Evolutionary conservation across 208 protist genomes (phyloP).

Genomic region (Leishmania tarentolae): DNA sequence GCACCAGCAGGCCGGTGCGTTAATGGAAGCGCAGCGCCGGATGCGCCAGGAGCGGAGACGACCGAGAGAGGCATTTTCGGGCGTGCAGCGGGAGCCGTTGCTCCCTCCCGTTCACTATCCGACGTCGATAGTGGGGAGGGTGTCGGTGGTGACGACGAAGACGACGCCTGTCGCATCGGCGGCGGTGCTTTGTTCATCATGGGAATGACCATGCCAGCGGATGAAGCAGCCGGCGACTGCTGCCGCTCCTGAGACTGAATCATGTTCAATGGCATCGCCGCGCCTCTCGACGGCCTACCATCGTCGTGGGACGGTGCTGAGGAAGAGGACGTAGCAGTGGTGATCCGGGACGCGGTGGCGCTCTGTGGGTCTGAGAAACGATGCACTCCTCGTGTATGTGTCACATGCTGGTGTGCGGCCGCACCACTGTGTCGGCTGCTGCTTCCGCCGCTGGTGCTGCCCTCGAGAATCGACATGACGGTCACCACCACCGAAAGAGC

Average conservation of each 20-base stretch:
- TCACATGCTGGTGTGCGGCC: neutral
- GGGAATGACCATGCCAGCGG: neutral
- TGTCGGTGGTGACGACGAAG: slow-evolving; percentile 21
- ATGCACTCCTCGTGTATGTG: neutral
- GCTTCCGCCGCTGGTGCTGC: slow-evolving; percentile 1
- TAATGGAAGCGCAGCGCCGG: neutral
- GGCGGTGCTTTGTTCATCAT: neutral
- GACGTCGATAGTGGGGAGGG: slow-evolving; percentile 21
- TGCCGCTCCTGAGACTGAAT: neutral
- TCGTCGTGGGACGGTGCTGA: neutral
- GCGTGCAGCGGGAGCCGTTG: neutral
- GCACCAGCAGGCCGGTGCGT: neutral
- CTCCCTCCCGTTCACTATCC: neutral
- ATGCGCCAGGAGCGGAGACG: neutral
- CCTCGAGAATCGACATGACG: neutral
- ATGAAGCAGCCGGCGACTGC: neutral
- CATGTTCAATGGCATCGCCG: neutral
- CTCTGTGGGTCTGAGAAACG: neutral
- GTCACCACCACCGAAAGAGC: neutral
- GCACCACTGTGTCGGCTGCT: neutral
- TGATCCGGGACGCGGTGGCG: neutral
- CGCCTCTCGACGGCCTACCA: neutral
- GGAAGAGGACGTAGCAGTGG: slow-evolving; percentile 1
- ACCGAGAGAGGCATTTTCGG: neutral
- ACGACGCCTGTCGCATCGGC: neutral